These are phyloP conservation scores for Neonectria coccinea DNA, from an alignment of 2,329 filamentous ascomycete genomes.

Conservation along the genomic window DNA sequence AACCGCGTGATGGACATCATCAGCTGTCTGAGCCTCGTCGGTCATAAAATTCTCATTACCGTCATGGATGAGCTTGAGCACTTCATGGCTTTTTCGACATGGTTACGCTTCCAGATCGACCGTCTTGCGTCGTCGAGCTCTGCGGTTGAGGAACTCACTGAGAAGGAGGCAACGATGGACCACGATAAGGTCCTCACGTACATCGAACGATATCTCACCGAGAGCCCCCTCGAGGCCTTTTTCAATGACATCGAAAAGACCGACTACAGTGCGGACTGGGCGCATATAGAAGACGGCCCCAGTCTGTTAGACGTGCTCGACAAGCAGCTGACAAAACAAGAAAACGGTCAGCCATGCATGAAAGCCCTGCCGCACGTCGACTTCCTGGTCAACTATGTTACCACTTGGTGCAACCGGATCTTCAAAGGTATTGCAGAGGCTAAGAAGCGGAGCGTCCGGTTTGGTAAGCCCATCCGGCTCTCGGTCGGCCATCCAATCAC, in stretches of 20 bases:
- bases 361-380: conserved; percentile 70
- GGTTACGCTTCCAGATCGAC: conserved; percentile 87
- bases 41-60: conserved; percentile 77
- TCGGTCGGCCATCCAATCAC: conserved; percentile 58
- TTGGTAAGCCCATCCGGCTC: conserved; percentile 67
- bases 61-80: conserved; percentile 82
- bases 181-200: conserved; percentile 80
- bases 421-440: conserved; percentile 77
- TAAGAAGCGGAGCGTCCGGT: conserved; percentile 75
- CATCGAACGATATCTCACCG: conserved; percentile 76
- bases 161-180: conserved; percentile 82
- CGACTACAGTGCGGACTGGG: conserved; percentile 62
- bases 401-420: conserved; percentile 67
- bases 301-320: conserved; percentile 62
- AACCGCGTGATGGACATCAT: conserved; percentile 76
- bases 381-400: conserved; percentile 71
- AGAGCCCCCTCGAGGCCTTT: conserved; percentile 73
- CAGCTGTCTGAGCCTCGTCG: conserved; percentile 79
- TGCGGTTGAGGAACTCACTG: conserved; percentile 76
- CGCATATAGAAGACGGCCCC: conserved; percentile 57
- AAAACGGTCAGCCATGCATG: conserved; percentile 59
- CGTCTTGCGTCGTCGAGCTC: conserved; percentile 73
- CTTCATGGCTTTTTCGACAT: conserved; percentile 82
- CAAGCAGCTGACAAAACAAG: conserved; percentile 61
- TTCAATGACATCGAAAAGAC: conserved; percentile 64